A percentile compares a stretch with the other conserved stretches of the same genome.
phyloP scores from a whole-genome alignment of 768 basidiomycete species.

The Suillus subaureus region DNA sequence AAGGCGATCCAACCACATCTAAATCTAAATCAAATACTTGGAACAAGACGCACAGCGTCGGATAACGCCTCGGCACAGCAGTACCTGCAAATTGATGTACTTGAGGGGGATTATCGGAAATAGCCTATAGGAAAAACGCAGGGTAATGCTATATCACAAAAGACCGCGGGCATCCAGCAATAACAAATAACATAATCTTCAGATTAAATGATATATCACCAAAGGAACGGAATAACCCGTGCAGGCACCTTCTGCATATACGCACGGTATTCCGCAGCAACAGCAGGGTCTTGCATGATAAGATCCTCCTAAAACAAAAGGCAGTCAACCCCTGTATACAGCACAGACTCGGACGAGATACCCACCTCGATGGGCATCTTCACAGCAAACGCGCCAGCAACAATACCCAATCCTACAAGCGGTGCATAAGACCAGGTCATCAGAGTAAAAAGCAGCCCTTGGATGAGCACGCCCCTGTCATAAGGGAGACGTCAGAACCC shows the following conservation, averaged over 20 bases:
- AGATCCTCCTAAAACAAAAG: conserved; percentile 27
- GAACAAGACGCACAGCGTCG: too few species aligned
- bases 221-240: conserved; percentile 34
- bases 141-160: background rate
- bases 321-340: background rate
- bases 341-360: background rate
- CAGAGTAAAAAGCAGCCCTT: background rate
- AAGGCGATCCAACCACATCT: too few species aligned
- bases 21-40: too few species aligned
- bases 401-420: conserved; percentile 26
- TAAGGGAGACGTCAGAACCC: background rate
- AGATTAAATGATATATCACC: conserved; percentile 18
- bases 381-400: conserved; percentile 27
- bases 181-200: background rate
- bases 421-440: conserved; percentile 40
- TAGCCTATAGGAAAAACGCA: too few species aligned
- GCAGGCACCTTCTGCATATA: conserved; percentile 33
- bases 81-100: background rate
- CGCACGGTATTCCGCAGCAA: conserved; percentile 28
- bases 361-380: conserved; percentile 40
- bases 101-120: background rate
- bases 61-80: background rate
- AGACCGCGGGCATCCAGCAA: background rate
- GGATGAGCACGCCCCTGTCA: background rate
- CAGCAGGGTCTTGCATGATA: conserved; percentile 27